Conservation (phyloP, 306 rosid genomes). For the Morella rubra region DNA sequence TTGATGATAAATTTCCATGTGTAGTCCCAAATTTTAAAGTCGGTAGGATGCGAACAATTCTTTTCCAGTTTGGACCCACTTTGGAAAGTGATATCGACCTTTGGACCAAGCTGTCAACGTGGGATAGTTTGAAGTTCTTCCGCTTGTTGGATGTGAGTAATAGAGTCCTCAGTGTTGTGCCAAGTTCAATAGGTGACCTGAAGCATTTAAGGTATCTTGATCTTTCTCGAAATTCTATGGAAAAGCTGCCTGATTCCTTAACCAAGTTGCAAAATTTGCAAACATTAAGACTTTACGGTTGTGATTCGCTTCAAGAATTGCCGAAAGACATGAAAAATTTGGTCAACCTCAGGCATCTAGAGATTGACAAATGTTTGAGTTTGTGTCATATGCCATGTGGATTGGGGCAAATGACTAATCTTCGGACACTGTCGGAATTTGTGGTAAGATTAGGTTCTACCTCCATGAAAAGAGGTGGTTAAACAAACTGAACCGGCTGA, state of each 20-base stretch:
- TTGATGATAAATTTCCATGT: neutral
- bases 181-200: neutral
- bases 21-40: neutral
- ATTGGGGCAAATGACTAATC: neutral
- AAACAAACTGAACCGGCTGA: neutral
- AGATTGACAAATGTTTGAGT: rapidly evolving
- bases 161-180: neutral
- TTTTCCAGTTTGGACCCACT: no score
- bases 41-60: neutral
- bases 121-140: neutral
- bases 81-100: no score
- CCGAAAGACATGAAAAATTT: neutral
- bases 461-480: neutral
- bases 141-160: neutral
- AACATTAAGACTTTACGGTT: neutral
- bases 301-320: neutral
- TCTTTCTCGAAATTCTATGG: neutral
- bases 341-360: constrained; percentile 21
- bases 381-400: neutral
- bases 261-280: neutral
- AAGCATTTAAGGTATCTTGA: constrained; percentile 14
- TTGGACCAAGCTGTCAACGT: no score
- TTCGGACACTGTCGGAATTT: no score
- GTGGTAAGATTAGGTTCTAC: neutral
- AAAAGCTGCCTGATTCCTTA: neutral